Percentiles rank a stretch among this genome's conserved stretches.
phyloP scores from a whole-genome alignment of 768 basidiomycete species.

The Boletus rubropictus region DNA sequence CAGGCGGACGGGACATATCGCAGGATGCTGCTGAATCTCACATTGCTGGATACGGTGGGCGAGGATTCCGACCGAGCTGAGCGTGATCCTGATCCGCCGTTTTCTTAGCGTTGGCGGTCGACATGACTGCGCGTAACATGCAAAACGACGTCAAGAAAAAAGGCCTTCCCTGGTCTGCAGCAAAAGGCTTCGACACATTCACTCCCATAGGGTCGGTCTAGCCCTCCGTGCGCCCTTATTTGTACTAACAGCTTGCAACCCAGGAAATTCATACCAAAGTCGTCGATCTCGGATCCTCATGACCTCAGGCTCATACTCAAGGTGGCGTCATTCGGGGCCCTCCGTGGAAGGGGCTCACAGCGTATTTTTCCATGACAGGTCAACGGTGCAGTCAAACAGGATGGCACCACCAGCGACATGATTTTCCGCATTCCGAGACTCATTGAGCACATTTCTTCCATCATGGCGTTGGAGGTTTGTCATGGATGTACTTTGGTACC shows the following conservation, averaged over 20 bases:
- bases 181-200: conserved; percentile 96
- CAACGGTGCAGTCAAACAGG: conserved; percentile 78
- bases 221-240: background rate
- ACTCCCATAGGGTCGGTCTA: conserved; percentile 74
- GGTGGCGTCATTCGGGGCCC: conserved; percentile 34
- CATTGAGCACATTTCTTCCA: conserved; percentile 87
- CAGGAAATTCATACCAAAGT: conserved; percentile 79
- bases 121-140: conserved; percentile 94
- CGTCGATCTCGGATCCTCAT: conserved; percentile 61
- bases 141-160: conserved; percentile 90
- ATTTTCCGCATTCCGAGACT: conserved; percentile 85
- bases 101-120: conserved; percentile 75
- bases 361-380: conserved; percentile 42
- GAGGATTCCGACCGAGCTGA: background rate
- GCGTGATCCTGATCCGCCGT: background rate
- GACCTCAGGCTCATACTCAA: conserved; percentile 72
- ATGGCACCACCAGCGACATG: conserved; percentile 85
- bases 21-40: conserved; percentile 65
- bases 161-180: conserved; percentile 96
- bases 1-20: conserved; percentile 75
- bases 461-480: conserved; percentile 91
- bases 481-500: background rate
- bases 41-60: conserved; percentile 87
- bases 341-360: background rate
- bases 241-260: conserved; percentile 2